These are phyloP conservation scores for Candida ipomoeae DNA, from an alignment of 805 yeast species.

Conservation along the genomic window DNA sequence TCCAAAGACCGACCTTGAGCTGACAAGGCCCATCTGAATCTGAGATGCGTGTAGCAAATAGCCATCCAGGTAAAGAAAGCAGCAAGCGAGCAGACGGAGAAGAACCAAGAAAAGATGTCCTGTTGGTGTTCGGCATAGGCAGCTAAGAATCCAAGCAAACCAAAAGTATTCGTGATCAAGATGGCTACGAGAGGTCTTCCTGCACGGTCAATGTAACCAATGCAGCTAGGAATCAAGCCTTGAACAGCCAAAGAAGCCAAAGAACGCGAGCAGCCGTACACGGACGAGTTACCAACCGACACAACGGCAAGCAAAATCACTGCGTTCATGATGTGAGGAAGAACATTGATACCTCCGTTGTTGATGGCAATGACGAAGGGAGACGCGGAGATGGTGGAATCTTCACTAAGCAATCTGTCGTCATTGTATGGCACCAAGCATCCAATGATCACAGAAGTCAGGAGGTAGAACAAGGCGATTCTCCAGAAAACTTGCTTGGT, in stretches of 20 bases:
- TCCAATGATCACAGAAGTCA: slow-evolving; percentile 46
- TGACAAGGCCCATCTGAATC: slow-evolving; percentile 38
- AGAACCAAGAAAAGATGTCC: slow-evolving; percentile 38
- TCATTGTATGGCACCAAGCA: slow-evolving; percentile 49
- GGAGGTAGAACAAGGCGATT: slow-evolving; percentile 46
- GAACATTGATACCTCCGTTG: slow-evolving; percentile 24
- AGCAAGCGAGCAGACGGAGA: slow-evolving; percentile 38
- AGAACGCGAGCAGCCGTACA: slow-evolving; percentile 48
- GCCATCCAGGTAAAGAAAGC: slow-evolving; percentile 41
- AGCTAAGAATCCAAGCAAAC: slow-evolving; percentile 38
- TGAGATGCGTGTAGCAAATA: slow-evolving; percentile 37
- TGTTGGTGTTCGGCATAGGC: slow-evolving; percentile 26
- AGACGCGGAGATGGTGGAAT: slow-evolving; percentile 19
- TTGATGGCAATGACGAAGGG: slow-evolving; percentile 30
- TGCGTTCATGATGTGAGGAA: slow-evolving; percentile 27
- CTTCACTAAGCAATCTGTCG: slow-evolving; percentile 21
- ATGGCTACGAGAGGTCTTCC: slow-evolving; percentile 68
- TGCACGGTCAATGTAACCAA: slow-evolving; percentile 58
- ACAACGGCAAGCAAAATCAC: slow-evolving; percentile 26
- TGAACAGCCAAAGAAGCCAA: slow-evolving; percentile 59
- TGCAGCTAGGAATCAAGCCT: slow-evolving; percentile 56
- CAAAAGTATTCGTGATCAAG: slow-evolving; percentile 41
- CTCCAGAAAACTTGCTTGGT: slow-evolving; percentile 55
- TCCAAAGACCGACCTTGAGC: slow-evolving; percentile 31
- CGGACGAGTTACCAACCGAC: slow-evolving; percentile 30